A percentile compares a stretch with the other conserved stretches of the same genome.
Evolutionary conservation across 2,329 filamentous ascomycete genomes (phyloP).

Genomic region (Purpureocillium takamizusanense): DNA sequence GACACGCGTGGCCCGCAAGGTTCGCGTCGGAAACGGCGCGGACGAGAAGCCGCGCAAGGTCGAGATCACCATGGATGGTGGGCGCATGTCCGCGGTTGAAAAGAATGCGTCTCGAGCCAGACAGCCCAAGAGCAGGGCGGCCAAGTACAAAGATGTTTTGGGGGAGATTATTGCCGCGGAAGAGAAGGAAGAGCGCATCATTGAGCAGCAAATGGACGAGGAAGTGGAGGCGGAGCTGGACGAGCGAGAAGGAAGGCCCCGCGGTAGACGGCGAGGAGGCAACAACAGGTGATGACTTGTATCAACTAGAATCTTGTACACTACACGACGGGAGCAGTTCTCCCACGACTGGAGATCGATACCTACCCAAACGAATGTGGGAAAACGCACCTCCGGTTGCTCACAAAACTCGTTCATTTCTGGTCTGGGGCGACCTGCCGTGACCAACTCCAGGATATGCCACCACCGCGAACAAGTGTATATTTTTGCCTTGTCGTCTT

Average conservation of each 20-base stretch:
- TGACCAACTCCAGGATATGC: too few relatives aligned
- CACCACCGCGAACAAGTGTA: too few relatives aligned
- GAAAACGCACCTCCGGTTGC: too few relatives aligned
- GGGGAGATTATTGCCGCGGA: conserved; percentile 29
- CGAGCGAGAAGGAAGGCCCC: neutral
- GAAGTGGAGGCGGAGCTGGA: conserved; percentile 10
- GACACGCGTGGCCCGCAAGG: conserved; percentile 56
- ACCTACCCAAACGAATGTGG: too few relatives aligned
- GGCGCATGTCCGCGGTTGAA: conserved; percentile 29
- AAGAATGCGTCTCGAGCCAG: conserved; percentile 24
- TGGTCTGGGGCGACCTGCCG: too few relatives aligned
- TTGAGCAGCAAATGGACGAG: conserved; percentile 21
- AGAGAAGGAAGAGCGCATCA: conserved; percentile 18
- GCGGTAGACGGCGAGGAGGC: neutral
- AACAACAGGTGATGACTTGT: too few relatives aligned
- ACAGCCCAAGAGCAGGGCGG: conserved; percentile 31
- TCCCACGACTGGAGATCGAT: too few relatives aligned
- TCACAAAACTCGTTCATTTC: too few relatives aligned
- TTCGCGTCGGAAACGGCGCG: conserved; percentile 47
- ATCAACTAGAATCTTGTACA: too few relatives aligned
- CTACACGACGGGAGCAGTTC: too few relatives aligned
- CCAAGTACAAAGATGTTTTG: conserved; percentile 27
- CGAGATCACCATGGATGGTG: conserved; percentile 20
- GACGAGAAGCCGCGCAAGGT: conserved; percentile 33
- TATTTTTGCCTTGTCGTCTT: too few relatives aligned